Evolutionary conservation across 345 rosid genomes (phyloP).

Genomic region (Euphorbia lathyris): DNA sequence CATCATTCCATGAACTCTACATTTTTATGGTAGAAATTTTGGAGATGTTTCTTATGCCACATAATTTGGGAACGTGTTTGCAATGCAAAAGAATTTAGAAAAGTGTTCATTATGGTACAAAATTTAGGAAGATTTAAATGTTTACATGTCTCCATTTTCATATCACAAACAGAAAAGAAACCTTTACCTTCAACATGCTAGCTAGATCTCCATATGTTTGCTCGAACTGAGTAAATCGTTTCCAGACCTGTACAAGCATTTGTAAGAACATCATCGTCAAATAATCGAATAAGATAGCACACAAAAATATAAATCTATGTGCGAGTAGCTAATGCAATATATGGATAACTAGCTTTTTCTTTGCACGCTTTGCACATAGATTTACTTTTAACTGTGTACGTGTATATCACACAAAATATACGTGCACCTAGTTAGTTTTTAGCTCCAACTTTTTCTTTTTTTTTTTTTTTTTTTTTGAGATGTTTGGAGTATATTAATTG

Average conservation of each 20-base stretch:
- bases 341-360: too few relatives aligned
- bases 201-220: conserved; percentile 92
- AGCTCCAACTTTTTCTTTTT: not conserved
- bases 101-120: not conserved
- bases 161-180: conserved; percentile 1
- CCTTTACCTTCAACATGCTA: conserved; percentile 79
- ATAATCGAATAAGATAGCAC: not conserved
- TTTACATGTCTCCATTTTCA: not conserved
- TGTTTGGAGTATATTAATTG: too few relatives aligned
- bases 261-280: conserved; percentile 9
- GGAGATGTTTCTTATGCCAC: not conserved
- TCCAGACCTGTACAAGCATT: conserved; percentile 68
- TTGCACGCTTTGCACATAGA: too few relatives aligned
- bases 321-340: not conserved
- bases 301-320: not conserved
- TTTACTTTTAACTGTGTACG: too few relatives aligned
- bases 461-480: too few relatives aligned
- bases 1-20: not conserved
- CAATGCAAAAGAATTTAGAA: not conserved
- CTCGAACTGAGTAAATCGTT: conserved; percentile 75
- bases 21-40: not conserved
- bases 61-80: not conserved
- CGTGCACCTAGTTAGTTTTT: not conserved
- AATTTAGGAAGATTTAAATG: not conserved
- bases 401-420: too few relatives aligned